A percentile compares a stretch with the other conserved stretches of the same genome.
Conservation (phyloP, 2,329 filamentous ascomycete species). For the Chalaropsis ovoidea region DNA sequence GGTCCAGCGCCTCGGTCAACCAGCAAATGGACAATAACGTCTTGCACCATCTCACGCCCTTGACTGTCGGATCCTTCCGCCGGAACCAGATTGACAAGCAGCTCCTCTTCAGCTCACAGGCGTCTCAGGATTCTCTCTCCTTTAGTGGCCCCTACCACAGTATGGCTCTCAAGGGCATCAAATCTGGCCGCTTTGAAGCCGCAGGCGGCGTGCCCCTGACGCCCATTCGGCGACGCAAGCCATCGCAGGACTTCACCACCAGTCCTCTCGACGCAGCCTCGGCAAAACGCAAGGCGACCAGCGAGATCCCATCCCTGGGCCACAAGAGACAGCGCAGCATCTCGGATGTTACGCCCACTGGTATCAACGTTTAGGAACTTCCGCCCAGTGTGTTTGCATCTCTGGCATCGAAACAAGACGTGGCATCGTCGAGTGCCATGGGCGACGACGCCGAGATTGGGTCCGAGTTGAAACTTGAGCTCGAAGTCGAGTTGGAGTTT, state of each 20-base stretch:
- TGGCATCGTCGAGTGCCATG: neutral
- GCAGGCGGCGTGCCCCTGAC: slow-evolving; percentile 56
- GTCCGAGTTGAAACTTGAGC: neutral
- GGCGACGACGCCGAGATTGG: neutral
- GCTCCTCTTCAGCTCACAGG: slow-evolving; percentile 50
- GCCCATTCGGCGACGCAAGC: slow-evolving; percentile 51
- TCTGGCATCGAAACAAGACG: slow-evolving; percentile 10
- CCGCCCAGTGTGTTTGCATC: slow-evolving; percentile 11
- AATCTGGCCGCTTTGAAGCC: slow-evolving; percentile 54
- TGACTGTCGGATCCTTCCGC: slow-evolving; percentile 69
- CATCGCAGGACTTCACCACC: slow-evolving; percentile 37
- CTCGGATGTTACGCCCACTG: slow-evolving; percentile 44
- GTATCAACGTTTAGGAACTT: slow-evolving; percentile 24
- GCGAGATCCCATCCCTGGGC: slow-evolving; percentile 33
- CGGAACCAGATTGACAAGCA: slow-evolving; percentile 54
- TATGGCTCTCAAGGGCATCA: slow-evolving; percentile 52
- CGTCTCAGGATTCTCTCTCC: slow-evolving; percentile 51
- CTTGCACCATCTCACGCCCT: slow-evolving; percentile 51
- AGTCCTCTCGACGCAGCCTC: slow-evolving; percentile 42
- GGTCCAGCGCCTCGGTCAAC: slow-evolving; percentile 41
- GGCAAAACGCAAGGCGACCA: slow-evolving; percentile 48
- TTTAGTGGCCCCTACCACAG: slow-evolving; percentile 49
- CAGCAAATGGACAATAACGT: slow-evolving; percentile 35
- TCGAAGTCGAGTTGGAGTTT: slow-evolving; percentile 9
- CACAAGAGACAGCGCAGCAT: slow-evolving; percentile 53